Evolutionary conservation across 768 basidiomycete genomes (phyloP).

Genomic region (Mycena latifolia): DNA sequence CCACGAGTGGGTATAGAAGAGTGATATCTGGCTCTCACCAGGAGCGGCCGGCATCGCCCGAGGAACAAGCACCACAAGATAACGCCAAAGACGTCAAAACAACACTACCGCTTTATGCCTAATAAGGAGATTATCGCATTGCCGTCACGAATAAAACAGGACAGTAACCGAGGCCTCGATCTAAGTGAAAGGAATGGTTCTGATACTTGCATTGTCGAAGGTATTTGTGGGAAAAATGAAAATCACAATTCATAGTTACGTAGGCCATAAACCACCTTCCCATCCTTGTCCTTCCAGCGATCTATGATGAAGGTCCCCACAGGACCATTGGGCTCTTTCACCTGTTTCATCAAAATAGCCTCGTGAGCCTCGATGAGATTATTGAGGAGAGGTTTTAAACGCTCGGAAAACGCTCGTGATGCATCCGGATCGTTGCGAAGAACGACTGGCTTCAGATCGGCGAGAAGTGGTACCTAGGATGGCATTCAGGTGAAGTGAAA

Average conservation of each 20-base stretch:
- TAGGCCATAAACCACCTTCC: conserved; percentile 15
- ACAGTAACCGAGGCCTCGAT: no score
- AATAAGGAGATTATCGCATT: no score
- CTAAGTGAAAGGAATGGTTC: no score
- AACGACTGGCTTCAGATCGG: conserved; percentile 58
- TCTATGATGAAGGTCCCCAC: conserved; percentile 24
- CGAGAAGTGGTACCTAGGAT: conserved; percentile 57
- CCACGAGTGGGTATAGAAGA: no score
- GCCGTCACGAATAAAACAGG: no score
- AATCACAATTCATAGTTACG: conserved; percentile 7
- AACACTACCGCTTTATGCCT: no score
- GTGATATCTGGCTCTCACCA: no score
- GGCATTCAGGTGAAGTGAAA: neutral
- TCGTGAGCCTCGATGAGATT: conserved; percentile 58
- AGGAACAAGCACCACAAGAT: no score
- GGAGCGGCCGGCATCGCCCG: no score
- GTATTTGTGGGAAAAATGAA: no score
- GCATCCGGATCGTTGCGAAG: conserved; percentile 54
- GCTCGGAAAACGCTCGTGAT: conserved; percentile 50
- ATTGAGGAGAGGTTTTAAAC: conserved; percentile 61
- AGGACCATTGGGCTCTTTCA: conserved; percentile 13
- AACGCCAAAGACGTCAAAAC: no score
- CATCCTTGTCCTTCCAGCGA: conserved; percentile 12
- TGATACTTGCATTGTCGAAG: no score
- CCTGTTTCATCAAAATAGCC: conserved; percentile 16